Evolutionary conservation across 2,329 filamentous ascomycete species (phyloP).

Genomic region (Pseudocercospora musae): DNA sequence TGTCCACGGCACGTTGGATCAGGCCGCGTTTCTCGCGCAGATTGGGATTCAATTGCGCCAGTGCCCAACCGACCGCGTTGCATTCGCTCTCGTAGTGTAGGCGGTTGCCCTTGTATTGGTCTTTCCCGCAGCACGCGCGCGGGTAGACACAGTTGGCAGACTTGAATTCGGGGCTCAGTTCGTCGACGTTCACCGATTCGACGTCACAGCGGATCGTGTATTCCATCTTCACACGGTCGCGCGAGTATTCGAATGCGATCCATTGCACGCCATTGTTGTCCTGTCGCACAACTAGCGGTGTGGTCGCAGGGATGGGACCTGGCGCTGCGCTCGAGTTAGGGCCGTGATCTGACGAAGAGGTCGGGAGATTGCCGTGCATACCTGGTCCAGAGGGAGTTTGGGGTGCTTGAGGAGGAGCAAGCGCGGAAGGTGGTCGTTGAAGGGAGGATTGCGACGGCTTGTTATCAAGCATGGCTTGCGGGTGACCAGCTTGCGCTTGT

Average conservation of each 20-base stretch:
- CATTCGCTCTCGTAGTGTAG: constrained; percentile 97
- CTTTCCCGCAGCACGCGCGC: constrained; percentile 88
- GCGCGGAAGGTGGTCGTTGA: constrained; percentile 26
- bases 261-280: constrained; percentile 96
- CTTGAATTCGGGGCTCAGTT: constrained; percentile 84
- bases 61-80: constrained; percentile 98
- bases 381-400: constrained; percentile 33
- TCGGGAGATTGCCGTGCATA: constrained; percentile 24
- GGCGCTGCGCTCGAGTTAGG: constrained; percentile 89
- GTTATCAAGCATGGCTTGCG: constrained; percentile 27
- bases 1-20: constrained; percentile 95
- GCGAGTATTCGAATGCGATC: constrained; percentile 98
- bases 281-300: constrained; percentile 87
- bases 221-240: constrained; percentile 97
- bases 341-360: constrained; percentile 39
- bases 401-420: constrained; percentile 29
- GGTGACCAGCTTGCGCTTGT: constrained; percentile 26
- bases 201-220: constrained; percentile 98
- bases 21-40: constrained; percentile 90
- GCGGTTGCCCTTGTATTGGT: constrained; percentile 93
- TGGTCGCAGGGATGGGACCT: constrained; percentile 94
- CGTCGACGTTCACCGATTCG: constrained; percentile 90
- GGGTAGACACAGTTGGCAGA: constrained; percentile 98
- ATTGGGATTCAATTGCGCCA: constrained; percentile 88
- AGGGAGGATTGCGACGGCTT: constrained; percentile 28